Evolutionary conservation across 768 basidiomycete species (phyloP), one percentile per base, ranked within the genome.

Genomic region (Trametes cubensis): DNA sequence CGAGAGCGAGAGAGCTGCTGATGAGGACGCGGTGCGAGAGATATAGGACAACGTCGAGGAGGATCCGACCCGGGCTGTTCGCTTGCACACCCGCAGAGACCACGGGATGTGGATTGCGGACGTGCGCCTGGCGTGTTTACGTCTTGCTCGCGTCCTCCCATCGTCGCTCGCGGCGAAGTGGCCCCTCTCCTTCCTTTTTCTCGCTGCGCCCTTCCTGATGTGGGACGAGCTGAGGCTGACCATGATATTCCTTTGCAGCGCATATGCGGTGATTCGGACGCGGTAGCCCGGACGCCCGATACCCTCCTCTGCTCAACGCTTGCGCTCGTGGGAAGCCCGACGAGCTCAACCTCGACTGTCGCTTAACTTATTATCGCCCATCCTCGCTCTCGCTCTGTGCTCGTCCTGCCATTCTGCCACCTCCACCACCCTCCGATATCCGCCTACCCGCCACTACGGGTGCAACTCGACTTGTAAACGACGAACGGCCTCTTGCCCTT

Each of bases 251-350:
- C 13, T 13, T 23, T 41, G 53, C 46, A 66, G 65, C 65, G 55
- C 65, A 60, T 40, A 62, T 62, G 58, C 58, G 61, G 48, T 66
- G 50, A 60, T 46, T 13, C 50, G 60, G 18, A 17, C 42, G 45
- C 50, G 54, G 49, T 40, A n/a, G 25, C 20, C 39, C 53, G 53
- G 46, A 28, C 25, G 8, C 34, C 34, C 34, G 20, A 20, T 39
- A 39, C 13, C 30, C 46, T 21, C 45, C 25, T 23, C 11, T 17
- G 23, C 40, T 55, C 40, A 41, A 30, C 41, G 53, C 28, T n/a
- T 18, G 44, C 15, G 15, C 28, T 30, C 18, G 17, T 38, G 15
- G 8, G 41, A 52, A 25, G 49, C 58, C 58, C 49, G 58, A 44
- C 49, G 49, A 51, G 49, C 49, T 59, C 49, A 41, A 42, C 57